Evolutionary conservation across 345 rosid species (phyloP).

Genomic region (Laguncularia racemosa): DNA sequence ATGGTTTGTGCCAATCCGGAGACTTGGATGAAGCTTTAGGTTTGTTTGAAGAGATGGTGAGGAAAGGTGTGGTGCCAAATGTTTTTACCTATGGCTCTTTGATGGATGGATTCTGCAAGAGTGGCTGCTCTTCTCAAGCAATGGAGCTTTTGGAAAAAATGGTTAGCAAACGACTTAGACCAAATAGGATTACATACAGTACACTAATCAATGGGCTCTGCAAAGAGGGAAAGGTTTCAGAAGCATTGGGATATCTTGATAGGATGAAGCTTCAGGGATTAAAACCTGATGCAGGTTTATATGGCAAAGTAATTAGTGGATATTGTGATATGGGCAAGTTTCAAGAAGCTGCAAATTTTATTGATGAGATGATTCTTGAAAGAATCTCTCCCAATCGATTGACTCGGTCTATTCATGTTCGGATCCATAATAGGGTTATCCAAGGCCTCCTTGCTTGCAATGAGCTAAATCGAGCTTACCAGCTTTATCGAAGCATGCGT

Average conservation of each 20-base stretch:
- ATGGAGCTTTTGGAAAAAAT: conserved; percentile 53
- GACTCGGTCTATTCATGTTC: conserved; percentile 70
- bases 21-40: conserved; percentile 50
- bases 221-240: conserved; percentile 55
- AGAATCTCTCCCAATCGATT: conserved; percentile 55
- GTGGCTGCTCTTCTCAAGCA: conserved; percentile 48
- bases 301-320: conserved; percentile 61
- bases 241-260: conserved; percentile 71
- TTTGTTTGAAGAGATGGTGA: conserved; percentile 65
- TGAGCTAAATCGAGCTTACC: conserved; percentile 43
- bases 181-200: conserved; percentile 66
- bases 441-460: conserved; percentile 44
- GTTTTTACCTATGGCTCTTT: conserved; percentile 76
- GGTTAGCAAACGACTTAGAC: conserved; percentile 46
- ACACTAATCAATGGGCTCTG: conserved; percentile 68
- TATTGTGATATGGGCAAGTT: conserved; percentile 49
- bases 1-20: conserved; percentile 61
- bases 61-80: conserved; percentile 67
- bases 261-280: conserved; percentile 89
- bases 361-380: conserved; percentile 76
- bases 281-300: conserved; percentile 77
- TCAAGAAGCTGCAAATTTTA: conserved; percentile 72
- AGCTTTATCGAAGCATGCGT: conserved; percentile 56
- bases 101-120: conserved; percentile 85
- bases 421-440: conserved; percentile 51